Percentiles rank a stretch among this genome's conserved stretches.
Evolutionary conservation across 2,329 filamentous ascomycete species (phyloP).

Genomic region (Pseudogymnoascus destructans): DNA sequence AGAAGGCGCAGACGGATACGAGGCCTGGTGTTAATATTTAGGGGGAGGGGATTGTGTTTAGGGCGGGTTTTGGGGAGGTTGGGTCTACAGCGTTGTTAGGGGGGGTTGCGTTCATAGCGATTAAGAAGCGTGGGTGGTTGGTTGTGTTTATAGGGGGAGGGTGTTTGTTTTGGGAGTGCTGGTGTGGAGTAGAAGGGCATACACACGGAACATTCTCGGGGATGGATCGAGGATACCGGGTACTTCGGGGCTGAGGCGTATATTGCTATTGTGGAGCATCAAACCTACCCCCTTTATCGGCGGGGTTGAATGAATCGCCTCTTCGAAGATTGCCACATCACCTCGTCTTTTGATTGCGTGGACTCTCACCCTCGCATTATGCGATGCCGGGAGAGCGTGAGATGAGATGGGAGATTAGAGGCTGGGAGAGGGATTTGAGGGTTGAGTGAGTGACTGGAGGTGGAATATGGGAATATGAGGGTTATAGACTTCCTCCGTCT

Average conservation of each 20-base stretch:
- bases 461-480: not conserved
- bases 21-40: constrained; percentile 29
- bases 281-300: not conserved
- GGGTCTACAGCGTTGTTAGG: not conserved
- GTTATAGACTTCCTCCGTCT: no score
- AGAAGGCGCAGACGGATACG: constrained; percentile 44
- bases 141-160: not conserved
- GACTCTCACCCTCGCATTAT: no score
- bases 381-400: not conserved
- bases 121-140: not conserved
- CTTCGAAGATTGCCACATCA: not conserved
- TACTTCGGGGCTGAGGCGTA: not conserved
- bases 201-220: not conserved
- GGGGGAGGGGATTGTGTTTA: not conserved
- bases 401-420: not conserved
- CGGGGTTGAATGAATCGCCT: not conserved
- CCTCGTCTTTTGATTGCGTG: not conserved
- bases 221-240: not conserved
- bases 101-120: not conserved
- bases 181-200: not conserved
- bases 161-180: not conserved
- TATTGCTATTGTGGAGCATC: not conserved
- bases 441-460: no score
- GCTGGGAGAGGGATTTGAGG: not conserved
- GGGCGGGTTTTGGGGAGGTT: not conserved